Evolutionary conservation across 495 filamentous ascomycete genomes (phyloP).

Genomic region (Tuber umbilicatum): DNA sequence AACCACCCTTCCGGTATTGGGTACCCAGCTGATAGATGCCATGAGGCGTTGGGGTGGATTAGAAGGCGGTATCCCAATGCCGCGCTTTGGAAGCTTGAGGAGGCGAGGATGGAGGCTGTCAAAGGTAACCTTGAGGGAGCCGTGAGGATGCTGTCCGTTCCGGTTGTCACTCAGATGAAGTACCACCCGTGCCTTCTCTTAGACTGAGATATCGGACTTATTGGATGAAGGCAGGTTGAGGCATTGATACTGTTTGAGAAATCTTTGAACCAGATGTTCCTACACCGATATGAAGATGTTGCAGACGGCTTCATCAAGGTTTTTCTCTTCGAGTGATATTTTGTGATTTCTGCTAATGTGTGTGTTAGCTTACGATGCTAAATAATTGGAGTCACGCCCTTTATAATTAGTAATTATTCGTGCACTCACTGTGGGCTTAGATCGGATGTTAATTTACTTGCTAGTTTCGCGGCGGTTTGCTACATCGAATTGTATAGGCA

Average conservation of each 20-base stretch:
- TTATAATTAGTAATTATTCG: constrained; percentile 61
- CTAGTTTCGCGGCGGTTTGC: constrained; percentile 61
- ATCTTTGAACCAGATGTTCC: constrained; percentile 69
- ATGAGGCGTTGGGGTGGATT: constrained; percentile 65
- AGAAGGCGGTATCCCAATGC: constrained; percentile 70
- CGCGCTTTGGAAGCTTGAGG: constrained; percentile 82
- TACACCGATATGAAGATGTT: constrained; percentile 65
- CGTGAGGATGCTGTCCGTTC: constrained; percentile 55
- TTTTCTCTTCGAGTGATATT: constrained; percentile 22
- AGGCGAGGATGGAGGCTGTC: constrained; percentile 69
- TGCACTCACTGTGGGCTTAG: neutral
- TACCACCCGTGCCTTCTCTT: constrained; percentile 54
- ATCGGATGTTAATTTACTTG: constrained; percentile 8
- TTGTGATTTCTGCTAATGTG: constrained; percentile 20
- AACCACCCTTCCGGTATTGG: constrained; percentile 54
- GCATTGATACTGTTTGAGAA: constrained; percentile 62
- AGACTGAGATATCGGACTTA: constrained; percentile 12
- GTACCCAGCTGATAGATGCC: constrained; percentile 65
- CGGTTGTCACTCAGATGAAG: constrained; percentile 65
- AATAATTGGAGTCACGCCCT: constrained; percentile 87
- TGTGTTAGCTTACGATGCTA: constrained; percentile 60
- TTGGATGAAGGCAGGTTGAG: constrained; percentile 44
- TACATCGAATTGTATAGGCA: constrained; percentile 75
- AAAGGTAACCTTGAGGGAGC: constrained; percentile 63
- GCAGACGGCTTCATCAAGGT: constrained; percentile 65